Percentiles rank a stretch among this genome's conserved stretches.
Conservation (phyloP, 2,329 filamentous ascomycete genomes). For the Ophiosphaerella korrae region DNA sequence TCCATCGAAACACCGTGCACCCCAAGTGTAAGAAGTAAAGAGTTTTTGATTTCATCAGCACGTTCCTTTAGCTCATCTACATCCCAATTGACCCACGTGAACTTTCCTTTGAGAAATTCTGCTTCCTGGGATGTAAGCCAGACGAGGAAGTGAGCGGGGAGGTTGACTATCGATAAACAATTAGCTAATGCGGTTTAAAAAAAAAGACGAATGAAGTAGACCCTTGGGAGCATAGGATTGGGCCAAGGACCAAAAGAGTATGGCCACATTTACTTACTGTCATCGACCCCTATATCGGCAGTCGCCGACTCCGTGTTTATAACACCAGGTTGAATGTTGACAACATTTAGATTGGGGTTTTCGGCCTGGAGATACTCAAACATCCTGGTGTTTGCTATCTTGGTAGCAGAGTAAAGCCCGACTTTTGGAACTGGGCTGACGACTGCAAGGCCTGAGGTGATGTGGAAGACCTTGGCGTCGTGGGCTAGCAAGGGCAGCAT, state of each 20-base stretch:
- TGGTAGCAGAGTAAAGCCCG: conserved; percentile 36
- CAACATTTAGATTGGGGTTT: conserved; percentile 44
- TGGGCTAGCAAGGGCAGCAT: conserved; percentile 12
- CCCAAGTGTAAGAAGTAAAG: too few relatives aligned
- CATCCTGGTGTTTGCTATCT: conserved; percentile 41
- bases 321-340: conserved; percentile 49
- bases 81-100: conserved; percentile 35
- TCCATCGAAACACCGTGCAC: too few relatives aligned
- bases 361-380: conserved; percentile 44
- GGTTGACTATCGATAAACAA: conserved; percentile 4
- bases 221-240: too few relatives aligned
- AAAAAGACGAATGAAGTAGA: not conserved
- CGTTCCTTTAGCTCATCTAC: conserved; percentile 28
- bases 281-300: conserved; percentile 8
- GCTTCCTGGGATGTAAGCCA: conserved; percentile 34
- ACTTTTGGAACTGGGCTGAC: not conserved
- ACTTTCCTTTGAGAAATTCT: conserved; percentile 23
- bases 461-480: conserved; percentile 16
- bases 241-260: too few relatives aligned
- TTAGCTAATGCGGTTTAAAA: not conserved
- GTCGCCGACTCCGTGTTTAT: conserved; percentile 31
- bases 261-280: conserved; percentile 4
- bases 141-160: conserved; percentile 37
- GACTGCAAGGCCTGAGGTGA: not conserved
- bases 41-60: not conserved